Conservation (phyloP, 768 basidiomycete genomes). For the Lyophyllum shimeji region DNA sequence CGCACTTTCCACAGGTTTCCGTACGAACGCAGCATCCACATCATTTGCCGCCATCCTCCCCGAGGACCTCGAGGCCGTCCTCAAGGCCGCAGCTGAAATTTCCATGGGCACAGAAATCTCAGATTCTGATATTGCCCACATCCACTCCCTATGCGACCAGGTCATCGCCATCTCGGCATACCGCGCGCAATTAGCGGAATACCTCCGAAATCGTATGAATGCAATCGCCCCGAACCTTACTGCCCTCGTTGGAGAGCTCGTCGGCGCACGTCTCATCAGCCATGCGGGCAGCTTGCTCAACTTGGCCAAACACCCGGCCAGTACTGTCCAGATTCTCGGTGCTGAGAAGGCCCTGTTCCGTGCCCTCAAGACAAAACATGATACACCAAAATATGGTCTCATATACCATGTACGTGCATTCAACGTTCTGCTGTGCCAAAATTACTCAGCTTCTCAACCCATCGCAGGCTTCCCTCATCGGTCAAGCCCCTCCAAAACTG, state of each 20-base stretch:
- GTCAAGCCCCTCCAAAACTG: constrained; percentile 95
- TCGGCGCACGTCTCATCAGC: constrained; percentile 90
- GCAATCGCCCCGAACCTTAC: constrained; percentile 98
- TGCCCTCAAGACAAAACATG: constrained; percentile 98
- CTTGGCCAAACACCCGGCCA: constrained; percentile 96
- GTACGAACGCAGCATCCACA: constrained; percentile 87
- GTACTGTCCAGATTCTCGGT: constrained; percentile 96
- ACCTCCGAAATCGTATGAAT: constrained; percentile 96
- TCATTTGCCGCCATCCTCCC: constrained; percentile 90
- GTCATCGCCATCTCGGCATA: constrained; percentile 96
- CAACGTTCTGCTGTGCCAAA: constrained; percentile 1
- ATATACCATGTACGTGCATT: constrained; percentile 85
- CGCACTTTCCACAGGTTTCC: constrained; percentile 62
- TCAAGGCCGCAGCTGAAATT: constrained; percentile 95
- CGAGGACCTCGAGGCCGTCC: constrained; percentile 92
- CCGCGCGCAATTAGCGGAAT: constrained; percentile 92
- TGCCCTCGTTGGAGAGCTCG: constrained; percentile 87
- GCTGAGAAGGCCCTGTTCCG: constrained; percentile 98
- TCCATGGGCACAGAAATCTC: constrained; percentile 99
- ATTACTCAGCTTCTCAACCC: constrained; percentile 1
- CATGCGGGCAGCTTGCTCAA: constrained; percentile 96
- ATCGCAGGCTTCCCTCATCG: constrained; percentile 84
- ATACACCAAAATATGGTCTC: constrained; percentile 99
- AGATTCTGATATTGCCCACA: constrained; percentile 94
- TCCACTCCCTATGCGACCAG: constrained; percentile 95